Evolutionary conservation across 1,284 basidiomycete species (phyloP).

Genomic region (Apiotrichum gamsii): DNA sequence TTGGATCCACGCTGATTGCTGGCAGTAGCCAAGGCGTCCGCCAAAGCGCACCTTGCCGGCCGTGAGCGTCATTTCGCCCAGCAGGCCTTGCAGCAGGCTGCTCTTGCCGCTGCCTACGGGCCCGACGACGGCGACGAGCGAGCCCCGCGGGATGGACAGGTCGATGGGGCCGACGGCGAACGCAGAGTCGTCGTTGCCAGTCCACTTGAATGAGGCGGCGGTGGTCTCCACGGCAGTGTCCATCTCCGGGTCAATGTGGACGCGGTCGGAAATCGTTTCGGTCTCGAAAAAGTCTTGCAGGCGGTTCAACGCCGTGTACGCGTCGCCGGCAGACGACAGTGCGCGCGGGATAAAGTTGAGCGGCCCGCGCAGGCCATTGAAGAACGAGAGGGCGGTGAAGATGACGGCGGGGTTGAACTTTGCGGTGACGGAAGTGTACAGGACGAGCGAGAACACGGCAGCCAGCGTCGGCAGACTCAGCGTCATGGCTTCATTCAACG

Average conservation of each 20-base stretch:
- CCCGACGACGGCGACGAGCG: slow-evolving; percentile 60
- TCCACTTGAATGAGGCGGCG: slow-evolving; percentile 60
- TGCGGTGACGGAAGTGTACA: slow-evolving; percentile 60
- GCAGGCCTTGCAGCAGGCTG: slow-evolving; percentile 60
- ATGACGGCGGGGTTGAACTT: slow-evolving; percentile 62
- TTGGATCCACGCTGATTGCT: slow-evolving; percentile 66
- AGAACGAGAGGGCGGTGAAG: slow-evolving; percentile 66
- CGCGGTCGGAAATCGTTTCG: no score
- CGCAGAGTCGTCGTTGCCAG: slow-evolving; percentile 22
- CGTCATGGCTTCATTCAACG: not conserved
- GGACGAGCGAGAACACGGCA: slow-evolving; percentile 60
- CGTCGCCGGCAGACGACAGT: no score
- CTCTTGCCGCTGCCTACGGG: slow-evolving; percentile 56
- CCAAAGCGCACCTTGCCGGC: slow-evolving; percentile 58
- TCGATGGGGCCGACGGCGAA: slow-evolving; percentile 55
- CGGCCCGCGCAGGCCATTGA: slow-evolving; percentile 51
- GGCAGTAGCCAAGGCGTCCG: no score
- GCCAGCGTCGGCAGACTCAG: slow-evolving; percentile 8
- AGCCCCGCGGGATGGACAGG: slow-evolving; percentile 56
- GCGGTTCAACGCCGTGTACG: no score
- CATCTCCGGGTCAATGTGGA: slow-evolving; percentile 52
- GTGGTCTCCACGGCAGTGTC: slow-evolving; percentile 53
- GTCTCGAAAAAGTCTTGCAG: no score
- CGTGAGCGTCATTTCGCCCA: slow-evolving; percentile 61
- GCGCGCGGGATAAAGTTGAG: no score